Evolutionary conservation across 129 eudicot species (phyloP).

Genomic region (Flaveria robusta): DNA sequence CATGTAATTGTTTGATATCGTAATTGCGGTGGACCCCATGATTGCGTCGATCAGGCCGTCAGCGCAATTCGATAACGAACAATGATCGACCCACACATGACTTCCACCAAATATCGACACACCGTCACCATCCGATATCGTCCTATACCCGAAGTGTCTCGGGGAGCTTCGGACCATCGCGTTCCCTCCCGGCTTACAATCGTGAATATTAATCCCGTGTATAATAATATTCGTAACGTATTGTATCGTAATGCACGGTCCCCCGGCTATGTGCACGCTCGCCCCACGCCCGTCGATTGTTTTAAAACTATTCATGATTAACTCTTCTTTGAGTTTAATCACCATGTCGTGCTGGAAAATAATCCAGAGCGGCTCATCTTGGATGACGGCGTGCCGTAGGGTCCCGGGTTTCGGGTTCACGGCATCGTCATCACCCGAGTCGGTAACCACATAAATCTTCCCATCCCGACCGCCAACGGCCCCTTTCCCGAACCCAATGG

Average conservation of each 20-base stretch:
- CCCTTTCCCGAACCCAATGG: conserved; percentile 17
- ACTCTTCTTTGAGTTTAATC: conserved; percentile 15
- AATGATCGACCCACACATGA: conserved; percentile 20
- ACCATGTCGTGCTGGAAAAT: conserved; percentile 22
- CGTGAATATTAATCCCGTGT: not conserved
- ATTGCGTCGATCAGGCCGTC: conserved; percentile 15
- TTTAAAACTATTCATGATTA: conserved; percentile 11
- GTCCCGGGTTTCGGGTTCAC: conserved; percentile 9
- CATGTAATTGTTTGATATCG: conserved; percentile 61
- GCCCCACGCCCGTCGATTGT: conserved; percentile 7
- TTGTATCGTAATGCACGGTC: conserved; percentile 18
- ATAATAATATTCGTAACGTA: conserved; percentile 3
- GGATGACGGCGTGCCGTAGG: not conserved
- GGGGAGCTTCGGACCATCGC: conserved; percentile 14
- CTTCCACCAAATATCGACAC: conserved; percentile 18
- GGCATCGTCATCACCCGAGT: conserved; percentile 11
- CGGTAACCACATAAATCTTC: conserved; percentile 1
- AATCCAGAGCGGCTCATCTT: conserved; percentile 18
- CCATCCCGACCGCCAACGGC: conserved; percentile 1
- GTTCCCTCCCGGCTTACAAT: conserved; percentile 15
- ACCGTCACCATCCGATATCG: conserved; percentile 2
- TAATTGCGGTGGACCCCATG: conserved; percentile 28
- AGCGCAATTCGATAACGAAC: conserved; percentile 14
- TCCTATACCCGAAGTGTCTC: conserved; percentile 9
- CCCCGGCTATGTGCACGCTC: conserved; percentile 9